phyloP scores from a whole-genome alignment of 2,329 filamentous ascomycete species.

The Paraphaeosphaeria minitans region DNA sequence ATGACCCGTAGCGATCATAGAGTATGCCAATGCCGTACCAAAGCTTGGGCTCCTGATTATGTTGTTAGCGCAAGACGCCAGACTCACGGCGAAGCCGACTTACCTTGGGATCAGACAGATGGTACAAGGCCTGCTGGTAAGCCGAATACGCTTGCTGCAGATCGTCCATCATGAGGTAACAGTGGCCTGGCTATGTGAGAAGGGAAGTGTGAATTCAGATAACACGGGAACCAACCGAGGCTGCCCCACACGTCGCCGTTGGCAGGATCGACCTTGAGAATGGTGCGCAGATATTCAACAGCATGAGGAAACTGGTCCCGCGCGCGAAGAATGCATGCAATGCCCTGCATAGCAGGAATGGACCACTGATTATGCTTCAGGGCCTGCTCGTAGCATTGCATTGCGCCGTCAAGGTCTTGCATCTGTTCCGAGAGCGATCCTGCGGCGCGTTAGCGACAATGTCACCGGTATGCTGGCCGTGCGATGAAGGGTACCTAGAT shows the following conservation, averaged over 20 bases:
- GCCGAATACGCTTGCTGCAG: constrained; percentile 95
- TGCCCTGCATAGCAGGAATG: constrained; percentile 89
- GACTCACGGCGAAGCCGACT: background rate
- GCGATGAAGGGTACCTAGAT: constrained; percentile 72
- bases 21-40: constrained; percentile 99
- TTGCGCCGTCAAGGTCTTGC: constrained; percentile 85
- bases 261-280: constrained; percentile 83
- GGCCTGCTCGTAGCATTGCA: constrained; percentile 88
- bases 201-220: background rate
- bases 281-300: constrained; percentile 88
- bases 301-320: constrained; percentile 94
- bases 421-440: constrained; percentile 86
- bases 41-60: constrained; percentile 80
- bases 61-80: background rate
- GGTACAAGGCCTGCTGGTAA: constrained; percentile 93
- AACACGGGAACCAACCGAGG: constrained; percentile 66
- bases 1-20: constrained; percentile 93
- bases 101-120: constrained; percentile 91
- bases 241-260: constrained; percentile 98
- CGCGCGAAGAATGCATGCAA: constrained; percentile 86
- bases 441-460: constrained; percentile 47
- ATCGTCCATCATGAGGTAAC: constrained; percentile 98
- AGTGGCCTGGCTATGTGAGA: constrained; percentile 71
- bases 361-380: constrained; percentile 87
- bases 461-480: constrained; percentile 16